Evolutionary conservation across 257 asterid species (phyloP), one percentile per base, ranked within the genome.

Genomic region (Nicotiana benthamiana): DNA sequence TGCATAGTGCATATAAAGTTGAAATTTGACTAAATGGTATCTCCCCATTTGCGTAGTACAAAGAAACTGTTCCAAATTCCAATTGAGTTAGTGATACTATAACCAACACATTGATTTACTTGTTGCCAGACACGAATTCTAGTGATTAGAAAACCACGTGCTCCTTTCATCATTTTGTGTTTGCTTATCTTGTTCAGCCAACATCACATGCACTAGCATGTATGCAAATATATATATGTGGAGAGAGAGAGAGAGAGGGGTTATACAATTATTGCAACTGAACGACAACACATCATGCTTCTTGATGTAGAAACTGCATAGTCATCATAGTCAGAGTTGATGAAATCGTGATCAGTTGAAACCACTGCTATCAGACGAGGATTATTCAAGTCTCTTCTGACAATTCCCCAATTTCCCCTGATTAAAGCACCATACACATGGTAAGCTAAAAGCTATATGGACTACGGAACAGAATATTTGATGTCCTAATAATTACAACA

Each of bases 341-440:
- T 83, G 79, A 86, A 83, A 78, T 85, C 82, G 24, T 83, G 89
- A 83, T 91, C 97, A 68, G 93, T 87, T 62, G 99, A 87, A 57
- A 90, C 97, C 91, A 94, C 89, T 68, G 98, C 86, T 75, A 96
- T 87, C 61, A 94, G 87, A 17, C 88, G 97, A 80, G 90, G 95
- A 86, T 91, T 90, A 79, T 89, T 88, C 57, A 87, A 65, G 80
- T 96, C 97, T 76, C 94, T 87, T 83, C 98, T 89, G 22, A 90
- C 83, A 66, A 96, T 92, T 88, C 90, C 97, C 99, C 99, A 94
- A 63, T 91, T 90, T 54, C 99, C 97, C 91, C 98, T 96, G 91
- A 75, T 64, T 75, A 48, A 75, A 85, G 26, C 79, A 84, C 20
- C 48, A 66, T 20, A n/a, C 30, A 48, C 20, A 34, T 0, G 79